Percentiles rank a stretch among this genome's conserved stretches.
Conservation (phyloP, 495 filamentous ascomycete species). For the Trichoderma reesei region DNA sequence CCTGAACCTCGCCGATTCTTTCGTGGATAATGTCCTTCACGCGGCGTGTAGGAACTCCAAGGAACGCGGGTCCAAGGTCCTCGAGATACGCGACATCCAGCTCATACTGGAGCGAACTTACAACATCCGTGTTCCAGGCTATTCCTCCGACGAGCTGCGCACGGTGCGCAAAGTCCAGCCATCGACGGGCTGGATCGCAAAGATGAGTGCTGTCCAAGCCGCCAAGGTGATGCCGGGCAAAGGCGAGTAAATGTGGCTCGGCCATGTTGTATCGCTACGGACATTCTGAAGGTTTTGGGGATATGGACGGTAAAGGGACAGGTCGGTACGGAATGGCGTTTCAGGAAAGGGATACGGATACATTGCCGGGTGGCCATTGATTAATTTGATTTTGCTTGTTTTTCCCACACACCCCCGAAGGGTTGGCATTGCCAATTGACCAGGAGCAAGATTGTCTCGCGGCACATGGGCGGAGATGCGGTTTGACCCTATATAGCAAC, state of each 20-base stretch:
- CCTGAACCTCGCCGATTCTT: slow-evolving; percentile 83
- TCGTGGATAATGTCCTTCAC: slow-evolving; percentile 82
- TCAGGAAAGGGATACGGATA: background rate
- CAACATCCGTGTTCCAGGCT: slow-evolving; percentile 95
- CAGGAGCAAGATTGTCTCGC: background rate
- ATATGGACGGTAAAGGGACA: background rate
- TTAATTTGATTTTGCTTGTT: background rate
- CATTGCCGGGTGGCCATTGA: background rate
- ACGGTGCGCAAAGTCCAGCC: slow-evolving; percentile 90
- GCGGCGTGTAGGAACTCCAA: slow-evolving; percentile 86
- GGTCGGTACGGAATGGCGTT: background rate
- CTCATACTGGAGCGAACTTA: slow-evolving; percentile 92
- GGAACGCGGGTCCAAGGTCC: slow-evolving; percentile 72
- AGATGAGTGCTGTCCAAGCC: slow-evolving; percentile 91
- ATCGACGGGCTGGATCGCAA: slow-evolving; percentile 76
- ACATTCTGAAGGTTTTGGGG: background rate
- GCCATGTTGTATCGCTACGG: background rate
- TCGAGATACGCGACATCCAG: slow-evolving; percentile 91
- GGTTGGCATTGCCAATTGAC: background rate
- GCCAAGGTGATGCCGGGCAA: slow-evolving; percentile 66
- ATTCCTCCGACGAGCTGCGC: slow-evolving; percentile 84
- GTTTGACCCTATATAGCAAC: background rate
- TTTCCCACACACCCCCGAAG: too few species aligned
- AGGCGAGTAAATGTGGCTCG: slow-evolving; percentile 21
- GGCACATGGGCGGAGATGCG: background rate